Conservation (phyloP, 2,329 filamentous ascomycete genomes). For the Leptoxyphium fumago region DNA sequence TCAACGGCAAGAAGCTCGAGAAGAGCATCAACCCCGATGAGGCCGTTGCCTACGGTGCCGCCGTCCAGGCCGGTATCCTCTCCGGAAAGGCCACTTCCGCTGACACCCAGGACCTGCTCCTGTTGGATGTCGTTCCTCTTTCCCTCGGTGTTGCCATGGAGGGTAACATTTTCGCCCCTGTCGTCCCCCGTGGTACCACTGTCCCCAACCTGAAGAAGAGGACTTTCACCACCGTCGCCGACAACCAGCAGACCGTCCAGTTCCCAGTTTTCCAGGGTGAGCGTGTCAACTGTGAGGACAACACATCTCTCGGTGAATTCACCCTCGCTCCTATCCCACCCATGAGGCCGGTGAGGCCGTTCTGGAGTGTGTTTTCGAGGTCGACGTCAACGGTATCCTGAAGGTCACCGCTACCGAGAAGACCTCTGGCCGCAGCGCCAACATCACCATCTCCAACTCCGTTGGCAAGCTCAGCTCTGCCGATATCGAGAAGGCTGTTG, state of each 20-base stretch:
- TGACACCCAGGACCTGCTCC: slow-evolving; percentile 84
- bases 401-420: slow-evolving; percentile 99
- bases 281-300: slow-evolving; percentile 95
- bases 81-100: slow-evolving; percentile 94
- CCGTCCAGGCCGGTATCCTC: slow-evolving; percentile 96
- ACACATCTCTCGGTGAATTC: slow-evolving; percentile 94
- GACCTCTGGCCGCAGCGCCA: slow-evolving; percentile 91
- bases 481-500: slow-evolving; percentile 98
- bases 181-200: slow-evolving; percentile 50
- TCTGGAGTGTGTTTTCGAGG: slow-evolving; percentile 96
- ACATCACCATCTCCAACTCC: slow-evolving; percentile 99
- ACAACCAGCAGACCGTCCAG: slow-evolving; percentile 64
- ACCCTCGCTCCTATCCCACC: slow-evolving; percentile 67
- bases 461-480: slow-evolving; percentile 89
- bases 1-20: slow-evolving; percentile 99
- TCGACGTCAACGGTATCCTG: slow-evolving; percentile 92
- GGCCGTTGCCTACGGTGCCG: slow-evolving; percentile 96
- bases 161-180: slow-evolving; percentile 94
- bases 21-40: slow-evolving; percentile 99
- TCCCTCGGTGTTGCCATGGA: slow-evolving; percentile 99
- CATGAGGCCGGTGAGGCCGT: slow-evolving; percentile 92
- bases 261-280: slow-evolving; percentile 86
- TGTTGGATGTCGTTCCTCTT: slow-evolving; percentile 90
- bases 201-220: slow-evolving; percentile 55
- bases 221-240: slow-evolving; percentile 76